A percentile compares a stretch with the other conserved stretches of the same genome.
These are phyloP conservation scores for Penicillium malachiteum DNA, from an alignment of 495 filamentous ascomycete species.

Conservation along the genomic window DNA sequence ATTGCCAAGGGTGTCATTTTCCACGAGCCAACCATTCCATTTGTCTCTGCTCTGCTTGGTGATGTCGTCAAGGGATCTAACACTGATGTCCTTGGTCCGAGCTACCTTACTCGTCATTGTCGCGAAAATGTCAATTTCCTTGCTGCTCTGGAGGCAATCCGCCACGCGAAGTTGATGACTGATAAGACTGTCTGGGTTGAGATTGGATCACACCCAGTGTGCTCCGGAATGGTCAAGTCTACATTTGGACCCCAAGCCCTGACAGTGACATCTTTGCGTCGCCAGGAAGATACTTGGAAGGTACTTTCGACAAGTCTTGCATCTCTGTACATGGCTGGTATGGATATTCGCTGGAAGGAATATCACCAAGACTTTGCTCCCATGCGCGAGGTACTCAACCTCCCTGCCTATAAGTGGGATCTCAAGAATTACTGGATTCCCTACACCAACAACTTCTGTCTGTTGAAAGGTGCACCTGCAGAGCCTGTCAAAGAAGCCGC, in stretches of 20 bases:
- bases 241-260: constrained; percentile 58
- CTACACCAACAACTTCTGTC: constrained; percentile 61
- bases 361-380: constrained; percentile 69
- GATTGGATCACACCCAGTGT: constrained; percentile 68
- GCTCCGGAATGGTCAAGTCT: constrained; percentile 66
- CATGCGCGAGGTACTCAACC: constrained; percentile 59
- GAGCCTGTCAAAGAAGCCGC: constrained; percentile 23
- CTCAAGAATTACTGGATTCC: constrained; percentile 82
- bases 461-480: constrained; percentile 44
- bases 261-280: constrained; percentile 59
- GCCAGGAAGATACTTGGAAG: constrained; percentile 60
- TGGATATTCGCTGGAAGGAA: constrained; percentile 74
- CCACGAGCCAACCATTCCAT: constrained; percentile 59
- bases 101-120: constrained; percentile 66
- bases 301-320: constrained; percentile 59
- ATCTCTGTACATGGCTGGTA: constrained; percentile 61
- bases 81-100: constrained; percentile 48
- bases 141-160: constrained; percentile 57
- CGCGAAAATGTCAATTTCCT: constrained; percentile 75
- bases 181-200: constrained; percentile 56
- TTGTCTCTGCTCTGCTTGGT: constrained; percentile 69
- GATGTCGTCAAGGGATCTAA: constrained; percentile 55
- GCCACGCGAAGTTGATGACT: constrained; percentile 42
- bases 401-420: constrained; percentile 77
- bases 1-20: constrained; percentile 60